A percentile compares a stretch with the other conserved stretches of the same genome.
Evolutionary conservation across 441 rosid genomes (phyloP).

Genomic region (Sinapis alba): DNA sequence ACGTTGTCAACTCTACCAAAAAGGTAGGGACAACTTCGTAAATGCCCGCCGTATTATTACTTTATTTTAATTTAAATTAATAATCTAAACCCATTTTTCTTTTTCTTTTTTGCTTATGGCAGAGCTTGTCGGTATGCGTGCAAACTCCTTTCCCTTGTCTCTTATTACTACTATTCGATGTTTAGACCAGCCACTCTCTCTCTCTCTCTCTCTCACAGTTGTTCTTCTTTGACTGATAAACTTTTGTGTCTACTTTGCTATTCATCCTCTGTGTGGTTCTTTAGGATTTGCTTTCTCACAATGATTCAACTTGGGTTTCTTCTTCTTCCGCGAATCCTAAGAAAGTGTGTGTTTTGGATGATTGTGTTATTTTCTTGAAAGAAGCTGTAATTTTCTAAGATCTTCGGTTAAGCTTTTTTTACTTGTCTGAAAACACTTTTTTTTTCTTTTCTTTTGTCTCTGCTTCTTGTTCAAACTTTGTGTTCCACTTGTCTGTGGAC

Average conservation of each 20-base stretch:
- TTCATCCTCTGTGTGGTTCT: not conserved
- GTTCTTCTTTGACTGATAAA: conserved; percentile 3
- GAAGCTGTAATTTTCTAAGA: conserved; percentile 30
- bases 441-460: not conserved
- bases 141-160: conserved; percentile 39
- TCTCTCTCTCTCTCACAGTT: conserved; percentile 21
- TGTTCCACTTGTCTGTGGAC: conserved; percentile 40
- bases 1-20: conserved; percentile 50
- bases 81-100: conserved; percentile 9
- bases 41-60: conserved; percentile 35
- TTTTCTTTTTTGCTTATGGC: conserved; percentile 36
- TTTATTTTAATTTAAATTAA: not conserved
- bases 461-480: not conserved
- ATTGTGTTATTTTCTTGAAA: not conserved
- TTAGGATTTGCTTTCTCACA: not conserved
- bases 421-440: not conserved
- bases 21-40: conserved; percentile 48
- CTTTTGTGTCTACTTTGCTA: not conserved
- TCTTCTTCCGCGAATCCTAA: not conserved
- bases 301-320: conserved; percentile 14
- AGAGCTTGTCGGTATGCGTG: conserved; percentile 83
- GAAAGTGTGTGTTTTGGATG: not conserved
- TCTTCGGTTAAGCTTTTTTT: conserved; percentile 10
- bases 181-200: conserved; percentile 27
- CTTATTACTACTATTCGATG: conserved; percentile 23